Evolutionary conservation across 179 eudicot species (phyloP).

Genomic region (Actinidia polygama): DNA sequence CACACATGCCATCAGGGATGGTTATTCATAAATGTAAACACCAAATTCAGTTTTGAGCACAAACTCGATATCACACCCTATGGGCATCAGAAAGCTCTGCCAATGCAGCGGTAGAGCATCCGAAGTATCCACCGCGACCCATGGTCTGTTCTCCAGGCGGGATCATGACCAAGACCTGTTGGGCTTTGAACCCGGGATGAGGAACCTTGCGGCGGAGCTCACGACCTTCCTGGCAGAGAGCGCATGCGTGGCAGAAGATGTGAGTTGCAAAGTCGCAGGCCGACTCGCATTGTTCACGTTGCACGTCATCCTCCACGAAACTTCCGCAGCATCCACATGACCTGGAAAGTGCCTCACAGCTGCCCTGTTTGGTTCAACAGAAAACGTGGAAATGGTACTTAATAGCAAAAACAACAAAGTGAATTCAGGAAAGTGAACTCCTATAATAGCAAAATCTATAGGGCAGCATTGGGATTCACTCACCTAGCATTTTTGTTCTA

Average conservation of each 20-base stretch:
- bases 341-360: constrained; percentile 59
- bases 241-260: constrained; percentile 77
- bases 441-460: background rate
- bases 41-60: background rate
- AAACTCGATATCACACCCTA: background rate
- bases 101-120: background rate
- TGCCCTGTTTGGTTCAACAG: constrained; percentile 54
- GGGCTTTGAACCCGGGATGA: constrained; percentile 75
- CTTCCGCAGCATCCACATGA: constrained; percentile 71
- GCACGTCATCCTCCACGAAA: constrained; percentile 62
- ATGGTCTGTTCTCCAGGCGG: constrained; percentile 76
- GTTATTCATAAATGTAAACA: background rate
- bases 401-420: background rate
- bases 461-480: background rate
- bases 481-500: too few relatives aligned
- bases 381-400: background rate
- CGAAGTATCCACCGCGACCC: constrained; percentile 47
- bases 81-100: background rate
- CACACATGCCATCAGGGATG: background rate
- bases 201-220: constrained; percentile 88
- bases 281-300: constrained; percentile 71
- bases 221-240: constrained; percentile 94
- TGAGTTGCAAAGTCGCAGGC: constrained; percentile 81
- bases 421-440: background rate
- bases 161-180: constrained; percentile 61